These are phyloP conservation scores for Phytophthora uliginosa DNA, from an alignment of 352 stramenopile species.

Conservation along the genomic window DNA sequence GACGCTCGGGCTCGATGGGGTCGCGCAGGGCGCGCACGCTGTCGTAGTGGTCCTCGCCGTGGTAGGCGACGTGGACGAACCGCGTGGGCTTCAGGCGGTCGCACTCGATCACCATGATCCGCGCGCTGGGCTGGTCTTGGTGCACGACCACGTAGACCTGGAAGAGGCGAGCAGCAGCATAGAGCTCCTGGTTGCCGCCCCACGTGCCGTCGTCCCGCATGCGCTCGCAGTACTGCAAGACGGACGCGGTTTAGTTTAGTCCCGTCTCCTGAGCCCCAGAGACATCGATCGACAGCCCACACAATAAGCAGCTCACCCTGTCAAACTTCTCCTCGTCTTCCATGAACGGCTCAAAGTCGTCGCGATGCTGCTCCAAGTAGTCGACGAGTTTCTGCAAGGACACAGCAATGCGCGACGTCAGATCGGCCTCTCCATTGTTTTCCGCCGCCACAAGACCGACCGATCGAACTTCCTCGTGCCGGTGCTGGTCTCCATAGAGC, in stretches of 20 bases:
- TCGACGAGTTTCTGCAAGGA: conserved; percentile 65
- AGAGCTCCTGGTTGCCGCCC: conserved; percentile 88
- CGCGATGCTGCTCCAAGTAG: conserved; percentile 76
- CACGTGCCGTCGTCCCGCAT: conserved; percentile 87
- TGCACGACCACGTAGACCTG: conserved; percentile 85
- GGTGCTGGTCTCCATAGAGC: conserved; percentile 77
- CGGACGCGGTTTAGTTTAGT: background rate
- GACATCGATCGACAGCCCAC: no score
- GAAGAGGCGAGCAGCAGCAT: conserved; percentile 76
- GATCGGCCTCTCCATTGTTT: no score
- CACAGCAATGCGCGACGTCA: background rate
- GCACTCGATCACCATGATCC: conserved; percentile 81
- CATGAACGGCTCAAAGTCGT: conserved; percentile 90
- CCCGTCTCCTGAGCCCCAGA: no score
- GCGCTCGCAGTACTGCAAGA: conserved; percentile 71
- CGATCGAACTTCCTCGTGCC: conserved; percentile 74
- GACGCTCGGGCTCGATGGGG: conserved; percentile 28
- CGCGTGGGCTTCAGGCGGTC: conserved; percentile 57
- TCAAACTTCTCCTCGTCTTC: conserved; percentile 91
- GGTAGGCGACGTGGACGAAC: conserved; percentile 73
- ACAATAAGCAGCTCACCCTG: conserved; percentile 53
- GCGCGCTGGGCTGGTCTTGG: conserved; percentile 55
- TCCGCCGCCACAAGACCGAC: no score
- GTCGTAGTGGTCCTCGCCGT: conserved; percentile 87
- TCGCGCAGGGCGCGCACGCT: conserved; percentile 73